A percentile compares a stretch with the other conserved stretches of the same genome.
Conservation (phyloP, 2,329 filamentous ascomycete species). For the Chaetomiaceae sp. region DNA sequence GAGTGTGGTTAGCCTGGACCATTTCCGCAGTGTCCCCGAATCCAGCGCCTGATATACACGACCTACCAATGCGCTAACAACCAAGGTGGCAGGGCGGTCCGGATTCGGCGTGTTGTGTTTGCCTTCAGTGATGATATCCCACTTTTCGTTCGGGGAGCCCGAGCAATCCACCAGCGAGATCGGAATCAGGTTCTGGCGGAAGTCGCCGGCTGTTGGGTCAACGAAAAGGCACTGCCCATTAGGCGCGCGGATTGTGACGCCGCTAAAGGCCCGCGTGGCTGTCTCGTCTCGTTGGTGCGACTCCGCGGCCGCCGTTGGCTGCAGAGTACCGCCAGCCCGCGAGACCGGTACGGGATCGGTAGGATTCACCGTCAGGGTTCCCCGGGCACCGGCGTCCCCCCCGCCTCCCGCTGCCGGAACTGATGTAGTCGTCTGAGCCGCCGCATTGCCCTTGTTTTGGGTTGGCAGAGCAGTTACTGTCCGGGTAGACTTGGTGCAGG, state of each 20-base stretch:
- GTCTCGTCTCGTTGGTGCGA: constrained; percentile 44
- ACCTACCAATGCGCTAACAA: constrained; percentile 46
- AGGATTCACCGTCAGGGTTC: constrained; percentile 36
- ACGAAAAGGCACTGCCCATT: constrained; percentile 50
- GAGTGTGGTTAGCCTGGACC: not conserved
- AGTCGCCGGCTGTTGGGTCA: constrained; percentile 50
- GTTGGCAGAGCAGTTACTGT: constrained; percentile 20
- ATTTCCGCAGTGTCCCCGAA: not conserved
- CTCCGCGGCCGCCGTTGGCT: constrained; percentile 47
- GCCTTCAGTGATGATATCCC: constrained; percentile 48
- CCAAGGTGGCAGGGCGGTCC: constrained; percentile 33
- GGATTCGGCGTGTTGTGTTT: constrained; percentile 44
- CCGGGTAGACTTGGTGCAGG: constrained; percentile 18
- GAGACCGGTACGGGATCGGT: constrained; percentile 45
- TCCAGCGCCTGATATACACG: not conserved
- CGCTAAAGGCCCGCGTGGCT: constrained; percentile 43
- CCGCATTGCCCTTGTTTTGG: not conserved
- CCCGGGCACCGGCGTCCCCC: constrained; percentile 4
- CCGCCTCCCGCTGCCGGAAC: not conserved
- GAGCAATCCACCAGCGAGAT: constrained; percentile 43
- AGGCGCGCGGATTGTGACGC: constrained; percentile 43
- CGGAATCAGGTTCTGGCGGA: constrained; percentile 51
- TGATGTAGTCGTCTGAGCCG: constrained; percentile 10
- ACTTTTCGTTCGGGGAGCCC: constrained; percentile 44
- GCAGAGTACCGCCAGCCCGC: constrained; percentile 45